A percentile compares a stretch with the other conserved stretches of the same genome.
Conservation (phyloP, 2,329 filamentous ascomycete species). For the Aspergillus clavatus region DNA sequence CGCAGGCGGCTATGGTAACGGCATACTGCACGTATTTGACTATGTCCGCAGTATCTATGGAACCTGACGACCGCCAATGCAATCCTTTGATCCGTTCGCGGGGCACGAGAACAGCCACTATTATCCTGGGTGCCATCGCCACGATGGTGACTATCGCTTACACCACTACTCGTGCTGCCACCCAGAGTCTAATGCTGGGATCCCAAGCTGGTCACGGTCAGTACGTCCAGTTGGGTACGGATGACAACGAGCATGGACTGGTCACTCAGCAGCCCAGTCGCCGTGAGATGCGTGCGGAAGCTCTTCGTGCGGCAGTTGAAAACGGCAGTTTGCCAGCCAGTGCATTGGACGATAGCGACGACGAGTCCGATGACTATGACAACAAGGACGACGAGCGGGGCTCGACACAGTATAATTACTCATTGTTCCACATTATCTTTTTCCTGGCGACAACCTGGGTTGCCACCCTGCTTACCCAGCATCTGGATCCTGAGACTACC, state of each 20-base stretch:
- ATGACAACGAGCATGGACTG: constrained; percentile 75
- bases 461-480: constrained; percentile 80
- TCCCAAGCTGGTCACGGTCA: constrained; percentile 45
- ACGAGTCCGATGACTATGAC: constrained; percentile 58
- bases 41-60: constrained; percentile 97
- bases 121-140: constrained; percentile 88
- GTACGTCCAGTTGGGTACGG: constrained; percentile 59
- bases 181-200: constrained; percentile 64
- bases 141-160: constrained; percentile 97
- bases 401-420: constrained; percentile 92
- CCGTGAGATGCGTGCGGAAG: constrained; percentile 88
- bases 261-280: constrained; percentile 81
- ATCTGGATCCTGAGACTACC: constrained; percentile 63
- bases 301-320: constrained; percentile 84
- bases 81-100: constrained; percentile 83
- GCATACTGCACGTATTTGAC: constrained; percentile 98
- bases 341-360: constrained; percentile 70
- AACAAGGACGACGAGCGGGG: constrained; percentile 81
- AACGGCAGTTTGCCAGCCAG: constrained; percentile 88
- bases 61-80: constrained; percentile 89
- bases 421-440: constrained; percentile 96
- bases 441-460: constrained; percentile 95
- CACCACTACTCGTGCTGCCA: constrained; percentile 93
- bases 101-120: constrained; percentile 81
- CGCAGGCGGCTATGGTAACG: constrained; percentile 96